Evolutionary conservation across 2,329 filamentous ascomycete species (phyloP), one percentile per base, ranked within the genome.

Genomic region (Macroventuria anomochaeta): DNA sequence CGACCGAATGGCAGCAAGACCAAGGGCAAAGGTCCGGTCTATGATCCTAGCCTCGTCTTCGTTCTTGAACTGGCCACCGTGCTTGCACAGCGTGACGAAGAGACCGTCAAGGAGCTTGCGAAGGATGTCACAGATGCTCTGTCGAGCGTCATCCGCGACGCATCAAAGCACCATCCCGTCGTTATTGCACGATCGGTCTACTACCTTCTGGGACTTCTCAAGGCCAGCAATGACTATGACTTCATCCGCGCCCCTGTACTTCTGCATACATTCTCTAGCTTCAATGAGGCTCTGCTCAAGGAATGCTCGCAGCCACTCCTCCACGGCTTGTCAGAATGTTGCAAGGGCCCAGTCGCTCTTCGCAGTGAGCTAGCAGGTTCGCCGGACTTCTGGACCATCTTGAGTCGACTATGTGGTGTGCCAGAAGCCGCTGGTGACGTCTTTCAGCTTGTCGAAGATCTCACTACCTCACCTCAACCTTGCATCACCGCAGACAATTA

Each of bases 401-500:
- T 99, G 46, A 88, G 91, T 57, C 84, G 86, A 26, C 79, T 99
- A 15, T 86, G 90, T 39, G 80, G 81, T 20, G 84, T 88, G 57
- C 77, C 85, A 3, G 87, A 90, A 46, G 88, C 89, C 21, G 89
- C 91, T 2, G 81, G 87, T 0, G 82, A 88, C 13, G 92, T 96
- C 0, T 97, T 97, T 72, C 86, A 89, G 48, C 89, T 97, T n/a
- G 81, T 97, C 0, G 89, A 95, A 68, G 86, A 84, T 21, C 86
- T 91, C 2, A 84, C 83, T 11, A 88, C 88, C 12, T 82, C 82
- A 3, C 82, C 85, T n/a, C 88, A 88, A 15, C 87, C 90, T 12
- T 89, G 93, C 5, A 90, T 99, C 43, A 93, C 92, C 55, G 91
- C 93, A 20, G 95, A 97, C 70, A 99, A 99, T 65, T 99, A 97